Percentiles rank a stretch among this genome's conserved stretches.
Evolutionary conservation across 192 early-diverging fungal species (phyloP).

Genomic region (Haplosporangium gracile): DNA sequence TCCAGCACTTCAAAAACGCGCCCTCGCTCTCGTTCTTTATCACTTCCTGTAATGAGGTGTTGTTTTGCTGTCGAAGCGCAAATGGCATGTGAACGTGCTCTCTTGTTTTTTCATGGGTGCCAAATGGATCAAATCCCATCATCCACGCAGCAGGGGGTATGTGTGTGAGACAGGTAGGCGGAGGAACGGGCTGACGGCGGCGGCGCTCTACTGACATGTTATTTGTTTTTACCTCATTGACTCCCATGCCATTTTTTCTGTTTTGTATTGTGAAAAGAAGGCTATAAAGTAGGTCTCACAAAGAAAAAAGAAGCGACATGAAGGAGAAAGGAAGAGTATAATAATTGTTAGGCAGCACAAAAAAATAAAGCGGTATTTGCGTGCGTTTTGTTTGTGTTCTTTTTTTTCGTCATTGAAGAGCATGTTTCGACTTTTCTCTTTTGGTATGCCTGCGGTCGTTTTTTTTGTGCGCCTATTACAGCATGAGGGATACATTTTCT

Average conservation of each 20-base stretch:
- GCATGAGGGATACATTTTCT: not conserved
- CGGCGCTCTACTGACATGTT: not conserved
- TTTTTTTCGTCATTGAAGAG: not conserved
- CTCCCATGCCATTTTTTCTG: not conserved
- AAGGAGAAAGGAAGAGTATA: not conserved
- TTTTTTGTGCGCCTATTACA: not conserved
- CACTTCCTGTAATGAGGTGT: not conserved
- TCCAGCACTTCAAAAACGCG: not conserved
- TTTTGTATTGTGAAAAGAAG: not conserved
- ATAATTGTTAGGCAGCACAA: not conserved
- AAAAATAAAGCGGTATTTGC: constrained; percentile 2
- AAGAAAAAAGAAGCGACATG: not conserved
- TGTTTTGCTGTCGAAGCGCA: not conserved
- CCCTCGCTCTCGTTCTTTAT: not conserved
- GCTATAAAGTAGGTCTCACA: constrained; percentile 4
- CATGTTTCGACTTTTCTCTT: not conserved
- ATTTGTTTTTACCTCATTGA: not conserved
- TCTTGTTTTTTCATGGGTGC: not conserved
- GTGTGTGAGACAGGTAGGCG: not conserved
- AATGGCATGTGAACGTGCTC: constrained; percentile 1
- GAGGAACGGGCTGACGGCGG: not conserved
- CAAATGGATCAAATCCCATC: not conserved
- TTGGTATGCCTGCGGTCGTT: not conserved
- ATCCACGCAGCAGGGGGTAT: not conserved
- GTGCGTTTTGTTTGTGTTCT: not conserved